Evolutionary conservation across 2,329 filamentous ascomycete species (phyloP).

Genomic region (Colletotrichum shisoi): DNA sequence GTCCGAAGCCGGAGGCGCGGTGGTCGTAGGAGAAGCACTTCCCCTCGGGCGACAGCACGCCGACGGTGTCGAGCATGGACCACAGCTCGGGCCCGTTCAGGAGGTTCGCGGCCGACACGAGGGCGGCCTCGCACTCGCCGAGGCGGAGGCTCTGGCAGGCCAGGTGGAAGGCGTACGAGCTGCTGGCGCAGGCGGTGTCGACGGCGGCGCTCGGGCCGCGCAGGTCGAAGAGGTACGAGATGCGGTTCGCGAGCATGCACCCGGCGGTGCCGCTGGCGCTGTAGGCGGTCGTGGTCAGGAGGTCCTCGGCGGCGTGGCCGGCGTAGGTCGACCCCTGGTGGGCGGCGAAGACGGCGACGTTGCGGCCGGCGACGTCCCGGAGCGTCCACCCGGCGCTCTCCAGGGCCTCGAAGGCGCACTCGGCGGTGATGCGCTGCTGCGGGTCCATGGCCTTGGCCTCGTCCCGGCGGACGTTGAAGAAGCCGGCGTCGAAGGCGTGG

Average conservation of each 20-base stretch:
- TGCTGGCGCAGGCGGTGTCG: conserved; percentile 50
- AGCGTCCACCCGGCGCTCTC: conserved; percentile 47
- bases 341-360: conserved; percentile 47
- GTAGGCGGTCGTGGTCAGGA: conserved; percentile 36
- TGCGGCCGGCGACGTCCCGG: conserved; percentile 42
- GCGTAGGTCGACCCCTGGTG: conserved; percentile 45
- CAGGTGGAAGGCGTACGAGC: conserved; percentile 45
- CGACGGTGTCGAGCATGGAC: conserved; percentile 27
- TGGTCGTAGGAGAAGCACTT: conserved; percentile 47
- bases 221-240: conserved; percentile 45
- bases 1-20: conserved; percentile 53
- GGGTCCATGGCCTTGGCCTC: conserved; percentile 43
- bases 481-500: conserved; percentile 43
- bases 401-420: conserved; percentile 48
- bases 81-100: conserved; percentile 41
- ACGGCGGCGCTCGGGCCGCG: conserved; percentile 45
- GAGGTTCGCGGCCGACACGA: conserved; percentile 48
- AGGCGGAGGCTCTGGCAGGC: conserved; percentile 45
- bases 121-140: conserved; percentile 44
- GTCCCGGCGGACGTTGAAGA: conserved; percentile 42
- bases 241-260: conserved; percentile 45
- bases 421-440: conserved; percentile 45
- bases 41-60: conserved; percentile 44
- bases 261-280: conserved; percentile 41
- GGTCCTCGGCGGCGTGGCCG: conserved; percentile 40